Conservation (phyloP, 2,329 filamentous ascomycete species). For the Cladosporium sp. region DNA sequence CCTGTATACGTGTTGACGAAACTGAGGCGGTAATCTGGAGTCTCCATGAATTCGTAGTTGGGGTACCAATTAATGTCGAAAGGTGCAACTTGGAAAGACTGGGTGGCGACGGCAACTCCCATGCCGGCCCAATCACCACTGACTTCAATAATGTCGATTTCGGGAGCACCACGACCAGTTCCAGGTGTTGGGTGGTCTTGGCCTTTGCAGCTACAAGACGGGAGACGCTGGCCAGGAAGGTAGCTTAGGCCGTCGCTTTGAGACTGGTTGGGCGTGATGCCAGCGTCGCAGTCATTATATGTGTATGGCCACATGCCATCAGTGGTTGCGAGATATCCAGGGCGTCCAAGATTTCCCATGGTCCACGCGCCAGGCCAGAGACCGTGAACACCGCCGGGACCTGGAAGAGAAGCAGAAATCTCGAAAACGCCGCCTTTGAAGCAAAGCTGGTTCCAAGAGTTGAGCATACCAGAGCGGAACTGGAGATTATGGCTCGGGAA, state of each 20-base stretch:
- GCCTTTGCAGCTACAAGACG: constrained; percentile 64
- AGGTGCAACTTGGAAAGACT: constrained; percentile 67
- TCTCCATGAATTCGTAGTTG: constrained; percentile 58
- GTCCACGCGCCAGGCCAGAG: constrained; percentile 78
- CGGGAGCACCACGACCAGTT: constrained; percentile 65
- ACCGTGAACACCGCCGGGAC: constrained; percentile 64
- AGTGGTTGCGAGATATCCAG: constrained; percentile 68
- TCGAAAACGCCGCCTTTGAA: constrained; percentile 71
- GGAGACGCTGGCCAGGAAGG: constrained; percentile 69
- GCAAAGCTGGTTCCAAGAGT: constrained; percentile 73
- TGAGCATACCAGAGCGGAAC: constrained; percentile 72
- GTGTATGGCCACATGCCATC: constrained; percentile 75
- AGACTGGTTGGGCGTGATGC: constrained; percentile 72
- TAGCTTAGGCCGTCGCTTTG: constrained; percentile 64
- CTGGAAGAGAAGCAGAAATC: constrained; percentile 69
- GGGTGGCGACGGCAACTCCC: constrained; percentile 60
- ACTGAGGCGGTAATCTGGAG: constrained; percentile 62
- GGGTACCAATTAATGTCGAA: constrained; percentile 71
- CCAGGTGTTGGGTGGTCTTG: constrained; percentile 67
- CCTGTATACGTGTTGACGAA: constrained; percentile 62
- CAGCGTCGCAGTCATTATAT: constrained; percentile 69
- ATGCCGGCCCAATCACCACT: constrained; percentile 49
- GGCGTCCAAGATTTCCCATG: constrained; percentile 71
- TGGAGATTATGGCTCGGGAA: constrained; percentile 65
- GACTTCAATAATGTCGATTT: constrained; percentile 73